These are phyloP conservation scores for Naumovozyma dairenensis DNA, from an alignment of 805 yeast genomes.

Conservation along the genomic window DNA sequence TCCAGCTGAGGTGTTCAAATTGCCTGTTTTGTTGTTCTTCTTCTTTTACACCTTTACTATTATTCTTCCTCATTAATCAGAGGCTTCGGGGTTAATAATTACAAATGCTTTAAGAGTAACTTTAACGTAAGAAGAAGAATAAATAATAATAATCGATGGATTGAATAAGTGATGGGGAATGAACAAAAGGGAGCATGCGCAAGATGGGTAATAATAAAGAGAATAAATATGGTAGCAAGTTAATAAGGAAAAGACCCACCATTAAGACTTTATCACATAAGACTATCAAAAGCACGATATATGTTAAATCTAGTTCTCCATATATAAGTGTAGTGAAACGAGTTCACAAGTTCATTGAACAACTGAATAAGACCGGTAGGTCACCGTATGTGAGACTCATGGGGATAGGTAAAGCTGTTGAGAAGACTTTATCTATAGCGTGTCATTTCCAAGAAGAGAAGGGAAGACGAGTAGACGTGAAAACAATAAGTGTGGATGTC, in stretches of 20 bases:
- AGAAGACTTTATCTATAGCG: slow-evolving; percentile 53
- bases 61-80: too few relatives aligned
- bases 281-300: slow-evolving; percentile 41
- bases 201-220: too few relatives aligned
- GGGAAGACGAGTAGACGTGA: slow-evolving; percentile 44
- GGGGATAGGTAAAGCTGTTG: slow-evolving; percentile 73
- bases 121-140: too few relatives aligned
- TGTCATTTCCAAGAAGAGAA: slow-evolving; percentile 44
- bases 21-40: too few relatives aligned
- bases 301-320: slow-evolving; percentile 59
- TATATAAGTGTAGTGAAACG: slow-evolving; percentile 64
- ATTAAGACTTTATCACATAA: slow-evolving; percentile 29
- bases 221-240: too few relatives aligned
- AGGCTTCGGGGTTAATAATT: too few relatives aligned
- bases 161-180: too few relatives aligned
- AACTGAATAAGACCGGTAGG: slow-evolving; percentile 36
- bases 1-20: too few relatives aligned
- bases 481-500: slow-evolving; percentile 57
- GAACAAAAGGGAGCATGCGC: too few relatives aligned
- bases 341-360: slow-evolving; percentile 41
- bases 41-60: too few relatives aligned
- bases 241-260: slow-evolving; percentile 15
- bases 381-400: slow-evolving; percentile 41
- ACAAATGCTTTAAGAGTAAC: too few relatives aligned
- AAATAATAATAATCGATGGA: too few relatives aligned